Evolutionary conservation across 768 basidiomycete species (phyloP), one percentile per base, ranked within the genome.

Genomic region (Artomyces pyxidatus): DNA sequence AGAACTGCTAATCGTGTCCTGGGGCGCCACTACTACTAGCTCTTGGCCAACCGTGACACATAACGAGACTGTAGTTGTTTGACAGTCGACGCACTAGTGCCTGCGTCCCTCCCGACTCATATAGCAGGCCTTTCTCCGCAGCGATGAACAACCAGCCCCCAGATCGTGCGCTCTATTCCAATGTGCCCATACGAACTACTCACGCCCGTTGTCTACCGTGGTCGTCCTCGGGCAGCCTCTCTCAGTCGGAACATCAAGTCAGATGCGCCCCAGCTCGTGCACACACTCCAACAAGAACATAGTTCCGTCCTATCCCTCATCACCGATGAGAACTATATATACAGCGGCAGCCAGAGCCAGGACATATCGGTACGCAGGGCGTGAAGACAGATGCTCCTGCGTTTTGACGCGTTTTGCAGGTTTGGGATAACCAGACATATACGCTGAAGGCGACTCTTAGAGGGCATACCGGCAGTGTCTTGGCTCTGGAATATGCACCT

Each of bases 381-480:
- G n/a, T 6, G 9, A 28, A 9, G 16, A 2, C 47, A 35, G 14
- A 19, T 42, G n/a, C n/a, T n/a, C 45, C 40, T 47, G 23, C n/a
- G 8, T 7, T 11, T n/a, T 25, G n/a, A 42, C 19, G 17, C 9
- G 38, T 16, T 10, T 3, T 40, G 4, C 55, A 96, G 92, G 92
- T 95, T 37, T 95, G 91, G 87, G 81, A 88, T 61, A 83, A 85
- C 59, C 67, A 68, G 30, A 76, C 83, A 0, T 84, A 88, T 52
- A 76, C 77, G 3, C 71, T 88, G 26, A 80, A 81, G 60, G 73
- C 76, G 26, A 80, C 78, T 12, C 73, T 95, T 10, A 69, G 75
- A 16, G 93, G 92, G 3, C 93, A 95, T 61, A 83, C 83, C 0
- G 89, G 86, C 6, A 88, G 87, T 53, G 82, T 96, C 2, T 72